A percentile compares a stretch with the other conserved stretches of the same genome.
These are phyloP conservation scores for Euclidium syriacum DNA, from an alignment of 345 rosid species.

Conservation along the genomic window DNA sequence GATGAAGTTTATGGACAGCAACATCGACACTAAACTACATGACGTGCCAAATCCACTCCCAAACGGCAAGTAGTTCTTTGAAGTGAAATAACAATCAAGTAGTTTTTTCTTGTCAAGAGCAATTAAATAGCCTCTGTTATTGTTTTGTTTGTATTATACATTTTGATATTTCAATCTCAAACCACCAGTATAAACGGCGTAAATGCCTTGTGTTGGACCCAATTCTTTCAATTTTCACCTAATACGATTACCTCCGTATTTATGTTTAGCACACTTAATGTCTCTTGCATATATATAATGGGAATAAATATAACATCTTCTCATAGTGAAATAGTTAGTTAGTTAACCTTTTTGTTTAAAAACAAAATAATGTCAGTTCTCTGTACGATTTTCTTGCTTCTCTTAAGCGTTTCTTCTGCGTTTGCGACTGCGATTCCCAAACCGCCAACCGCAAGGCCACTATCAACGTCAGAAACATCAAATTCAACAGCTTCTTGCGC, in stretches of 20 bases:
- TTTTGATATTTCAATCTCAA: neutral
- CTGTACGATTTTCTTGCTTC: constrained; percentile 4
- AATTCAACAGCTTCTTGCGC: constrained; percentile 13
- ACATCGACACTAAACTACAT: constrained; percentile 13
- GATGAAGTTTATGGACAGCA: neutral
- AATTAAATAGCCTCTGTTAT: constrained; percentile 29
- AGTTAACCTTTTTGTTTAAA: neutral
- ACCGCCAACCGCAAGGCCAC: neutral
- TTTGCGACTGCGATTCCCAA: constrained; percentile 4
- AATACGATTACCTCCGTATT: constrained; percentile 26
- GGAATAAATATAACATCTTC: neutral
- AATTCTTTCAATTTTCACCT: constrained; percentile 32
- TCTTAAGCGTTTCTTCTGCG: constrained; percentile 3
- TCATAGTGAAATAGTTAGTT: neutral
- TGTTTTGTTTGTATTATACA: neutral
- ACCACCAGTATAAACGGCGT: constrained; percentile 25
- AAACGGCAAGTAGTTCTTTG: constrained; percentile 6
- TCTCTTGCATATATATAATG: constrained; percentile 15
- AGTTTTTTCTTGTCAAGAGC: no score
- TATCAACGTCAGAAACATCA: constrained; percentile 8
- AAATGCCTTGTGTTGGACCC: constrained; percentile 11
- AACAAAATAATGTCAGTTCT: constrained; percentile 21
- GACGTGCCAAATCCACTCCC: neutral
- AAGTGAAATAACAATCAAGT: constrained; percentile 17
- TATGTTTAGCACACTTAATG: constrained; percentile 4